Conservation (phyloP, 2,329 filamentous ascomycete species). For the Phialophora verrucosa region DNA sequence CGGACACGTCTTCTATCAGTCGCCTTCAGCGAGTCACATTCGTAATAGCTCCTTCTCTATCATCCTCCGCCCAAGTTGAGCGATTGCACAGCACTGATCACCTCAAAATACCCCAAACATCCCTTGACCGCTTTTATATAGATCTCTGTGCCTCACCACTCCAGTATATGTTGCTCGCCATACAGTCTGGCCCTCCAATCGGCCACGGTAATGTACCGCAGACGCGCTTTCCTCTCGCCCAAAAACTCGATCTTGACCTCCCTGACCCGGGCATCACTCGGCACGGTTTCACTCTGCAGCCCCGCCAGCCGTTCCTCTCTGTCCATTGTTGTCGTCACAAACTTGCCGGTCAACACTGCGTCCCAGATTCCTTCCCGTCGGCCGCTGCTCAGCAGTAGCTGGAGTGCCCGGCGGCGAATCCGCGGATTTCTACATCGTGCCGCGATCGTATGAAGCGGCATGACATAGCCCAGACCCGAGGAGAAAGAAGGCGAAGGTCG, state of each 20-base stretch:
- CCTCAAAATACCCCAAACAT: too few species aligned
- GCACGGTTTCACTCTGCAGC: neutral
- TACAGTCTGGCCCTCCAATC: slow-evolving; percentile 11
- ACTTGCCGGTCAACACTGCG: slow-evolving; percentile 14
- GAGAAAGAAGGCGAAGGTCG: neutral
- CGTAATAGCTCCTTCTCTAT: neutral
- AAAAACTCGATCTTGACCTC: slow-evolving; percentile 26
- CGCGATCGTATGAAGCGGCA: slow-evolving; percentile 68
- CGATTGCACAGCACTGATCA: too few species aligned
- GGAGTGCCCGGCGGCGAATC: slow-evolving; percentile 66
- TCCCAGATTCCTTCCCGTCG: slow-evolving; percentile 74
- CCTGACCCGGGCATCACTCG: slow-evolving; percentile 15
- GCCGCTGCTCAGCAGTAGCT: slow-evolving; percentile 61
- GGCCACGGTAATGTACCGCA: slow-evolving; percentile 22
- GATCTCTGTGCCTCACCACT: slow-evolving; percentile 9
- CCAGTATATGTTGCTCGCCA: slow-evolving; percentile 15
- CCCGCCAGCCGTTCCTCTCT: slow-evolving; percentile 15
- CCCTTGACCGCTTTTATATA: too few species aligned
- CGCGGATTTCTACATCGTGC: slow-evolving; percentile 67
- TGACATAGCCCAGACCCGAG: slow-evolving; percentile 64
- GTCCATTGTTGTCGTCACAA: slow-evolving; percentile 21
- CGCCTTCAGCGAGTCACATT: neutral
- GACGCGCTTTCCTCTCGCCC: slow-evolving; percentile 15
- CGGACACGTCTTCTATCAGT: neutral
- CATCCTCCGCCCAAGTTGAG: too few species aligned